These are phyloP conservation scores for Pinguiococcus pyrenoidosus DNA, from an alignment of 108 stramenopile species.

Conservation along the genomic window DNA sequence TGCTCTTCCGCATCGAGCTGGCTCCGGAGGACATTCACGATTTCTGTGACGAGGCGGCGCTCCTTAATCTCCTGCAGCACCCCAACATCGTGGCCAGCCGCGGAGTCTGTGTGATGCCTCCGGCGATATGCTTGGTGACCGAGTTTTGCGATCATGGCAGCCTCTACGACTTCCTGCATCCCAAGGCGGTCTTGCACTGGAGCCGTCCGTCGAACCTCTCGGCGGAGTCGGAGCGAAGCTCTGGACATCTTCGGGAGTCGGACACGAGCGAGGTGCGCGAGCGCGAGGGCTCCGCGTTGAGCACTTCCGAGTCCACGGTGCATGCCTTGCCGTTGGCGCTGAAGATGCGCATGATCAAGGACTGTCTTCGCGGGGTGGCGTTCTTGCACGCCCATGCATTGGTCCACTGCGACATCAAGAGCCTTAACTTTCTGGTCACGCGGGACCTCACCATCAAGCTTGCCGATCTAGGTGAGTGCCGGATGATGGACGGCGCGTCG, in stretches of 20 bases:
- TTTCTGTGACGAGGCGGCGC: constrained; percentile 9
- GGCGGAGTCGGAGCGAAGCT: too few species aligned
- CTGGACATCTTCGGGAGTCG: too few species aligned
- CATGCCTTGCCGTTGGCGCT: too few species aligned
- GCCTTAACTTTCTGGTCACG: constrained; percentile 17
- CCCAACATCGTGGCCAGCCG: constrained; percentile 10
- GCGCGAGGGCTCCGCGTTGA: too few species aligned
- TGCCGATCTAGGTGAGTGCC: constrained; percentile 12
- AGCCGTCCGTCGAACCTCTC: too few species aligned
- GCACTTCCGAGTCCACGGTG: too few species aligned
- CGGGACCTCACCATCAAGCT: constrained; percentile 10
- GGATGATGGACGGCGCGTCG: background rate
- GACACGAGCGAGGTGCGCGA: too few species aligned
- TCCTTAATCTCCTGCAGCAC: constrained; percentile 7
- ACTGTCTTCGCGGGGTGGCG: constrained; percentile 3
- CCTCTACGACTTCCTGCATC: constrained; percentile 23
- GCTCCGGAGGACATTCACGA: constrained; percentile 3
- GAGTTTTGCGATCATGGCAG: constrained; percentile 15
- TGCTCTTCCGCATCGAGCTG: constrained; percentile 22
- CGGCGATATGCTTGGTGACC: constrained; percentile 16
- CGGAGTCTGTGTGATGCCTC: constrained; percentile 22
- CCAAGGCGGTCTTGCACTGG: too few species aligned
- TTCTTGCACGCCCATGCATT: constrained; percentile 10
- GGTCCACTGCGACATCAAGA: constrained; percentile 25
- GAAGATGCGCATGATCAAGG: constrained; percentile 11